Base-by-base conservation (phyloP, 2,329 filamentous ascomycete species). In the Onygena corvina region DNA sequence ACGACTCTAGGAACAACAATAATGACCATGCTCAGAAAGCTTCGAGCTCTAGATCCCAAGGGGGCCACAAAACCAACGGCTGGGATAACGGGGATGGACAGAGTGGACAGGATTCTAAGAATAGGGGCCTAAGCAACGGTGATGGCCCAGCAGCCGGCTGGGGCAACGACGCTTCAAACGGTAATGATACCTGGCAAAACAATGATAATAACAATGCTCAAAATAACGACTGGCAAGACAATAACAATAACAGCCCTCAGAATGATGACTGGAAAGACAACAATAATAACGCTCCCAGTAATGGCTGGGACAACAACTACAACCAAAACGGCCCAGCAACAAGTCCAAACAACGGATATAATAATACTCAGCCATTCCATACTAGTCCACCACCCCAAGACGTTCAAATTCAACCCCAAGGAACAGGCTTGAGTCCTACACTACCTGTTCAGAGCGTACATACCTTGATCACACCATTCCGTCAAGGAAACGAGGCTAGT, bases 391-490 rank as follows among this genome's bases (percentile, higher is more conserved):
- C 12, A 20, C 34, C 34, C 18, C 34, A 12, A 5, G 18, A n/a
- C 6, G 9, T 42, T 7, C 38, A 20, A 27, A 23, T 14, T 21
- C 38, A 42, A 14, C 23, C 18, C 6, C 51, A 52, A 23, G 46
- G 35, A 6, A 30, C 45, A n/a, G 25, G 6, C 12, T 48, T 36
- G 46, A 33, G 34, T 7, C 38, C 51, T 8, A 25, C 42, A 9
- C 47, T 34, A 31, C 48, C 42, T n/a, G 33, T 47, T 14, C 52
- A 45, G 18, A 23, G 44, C 3, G 47, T 48, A 12, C 40, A 46
- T 4, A n/a, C 46, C 12, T 48, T 52, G 21, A 48, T 52, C 11
- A 50, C 53, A 8, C 55, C 53, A 16, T 40, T 49, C 16, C 47
- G 30, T 42, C 47, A 48, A 18, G 44, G 49, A 8, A 45, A 25